Conservation (phyloP, 1,139 yeast genomes). For the Yamadazyma siamensis region DNA sequence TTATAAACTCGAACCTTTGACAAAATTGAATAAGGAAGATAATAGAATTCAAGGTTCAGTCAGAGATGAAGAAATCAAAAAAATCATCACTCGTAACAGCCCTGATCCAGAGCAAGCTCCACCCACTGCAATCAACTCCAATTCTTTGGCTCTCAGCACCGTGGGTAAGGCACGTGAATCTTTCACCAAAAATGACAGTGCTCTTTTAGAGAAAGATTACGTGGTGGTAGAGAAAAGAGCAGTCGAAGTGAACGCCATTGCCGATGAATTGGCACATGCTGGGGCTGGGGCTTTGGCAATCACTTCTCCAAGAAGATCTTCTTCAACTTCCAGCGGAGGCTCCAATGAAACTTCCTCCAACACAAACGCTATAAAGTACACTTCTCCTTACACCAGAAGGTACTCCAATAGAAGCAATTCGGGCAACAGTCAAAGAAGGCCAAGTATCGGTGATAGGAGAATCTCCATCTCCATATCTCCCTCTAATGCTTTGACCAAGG, state of each 20-base stretch:
- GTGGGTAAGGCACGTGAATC: conserved; percentile 1
- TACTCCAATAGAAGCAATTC: conserved; percentile 32
- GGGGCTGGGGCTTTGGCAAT: conserved; percentile 58
- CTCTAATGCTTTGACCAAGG: conserved; percentile 83
- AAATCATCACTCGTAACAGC: conserved; percentile 39
- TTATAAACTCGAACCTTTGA: conserved; percentile 11
- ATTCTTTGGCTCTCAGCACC: no score
- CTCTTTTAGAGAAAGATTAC: conserved; percentile 71
- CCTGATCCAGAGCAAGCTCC: conserved; percentile 40
- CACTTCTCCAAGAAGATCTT: conserved; percentile 15
- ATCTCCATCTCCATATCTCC: conserved; percentile 77
- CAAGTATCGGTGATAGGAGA: conserved; percentile 55
- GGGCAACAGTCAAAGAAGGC: conserved; percentile 35
- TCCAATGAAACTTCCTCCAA: conserved; percentile 4
- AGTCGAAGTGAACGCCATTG: conserved; percentile 92
- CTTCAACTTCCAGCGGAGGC: conserved; percentile 13
- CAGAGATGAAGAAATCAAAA: conserved; percentile 45
- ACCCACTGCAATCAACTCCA: conserved; percentile 20
- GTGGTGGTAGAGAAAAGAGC: conserved; percentile 93
- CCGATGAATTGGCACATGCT: conserved; percentile 80
- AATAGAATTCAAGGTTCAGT: conserved; percentile 5
- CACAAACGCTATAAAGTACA: conserved; percentile 10
- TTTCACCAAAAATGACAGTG: conserved; percentile 31
- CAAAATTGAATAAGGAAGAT: conserved; percentile 2
- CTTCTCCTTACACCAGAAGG: conserved; percentile 20